These are phyloP conservation scores for Rhodotorula paludigena DNA, from an alignment of 768 basidiomycete species.

Conservation along the genomic window DNA sequence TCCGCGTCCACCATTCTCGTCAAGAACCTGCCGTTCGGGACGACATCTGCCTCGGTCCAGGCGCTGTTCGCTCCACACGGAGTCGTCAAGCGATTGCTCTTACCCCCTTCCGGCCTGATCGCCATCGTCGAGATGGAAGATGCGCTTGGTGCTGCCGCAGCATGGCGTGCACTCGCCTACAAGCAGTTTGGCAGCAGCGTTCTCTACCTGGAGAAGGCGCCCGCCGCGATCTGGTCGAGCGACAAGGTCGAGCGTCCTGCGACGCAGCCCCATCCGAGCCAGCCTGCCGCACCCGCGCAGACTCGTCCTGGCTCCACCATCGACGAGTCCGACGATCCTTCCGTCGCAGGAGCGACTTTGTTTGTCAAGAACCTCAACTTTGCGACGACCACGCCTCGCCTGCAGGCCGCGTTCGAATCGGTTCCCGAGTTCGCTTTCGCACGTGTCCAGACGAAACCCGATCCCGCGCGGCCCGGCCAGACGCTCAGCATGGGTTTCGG, in stretches of 20 bases:
- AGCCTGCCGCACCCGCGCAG: neutral
- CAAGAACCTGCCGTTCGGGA: constrained; percentile 95
- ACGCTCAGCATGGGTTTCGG: constrained; percentile 92
- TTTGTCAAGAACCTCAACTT: constrained; percentile 96
- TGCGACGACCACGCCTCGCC: constrained; percentile 70
- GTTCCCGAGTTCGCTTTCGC: constrained; percentile 80
- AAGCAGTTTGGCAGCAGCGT: constrained; percentile 80
- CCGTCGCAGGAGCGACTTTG: constrained; percentile 57
- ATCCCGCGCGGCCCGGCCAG: constrained; percentile 65
- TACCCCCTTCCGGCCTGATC: constrained; percentile 89
- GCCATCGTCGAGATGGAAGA: constrained; percentile 83
- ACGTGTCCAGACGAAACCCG: constrained; percentile 78
- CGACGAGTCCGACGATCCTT: constrained; percentile 30
- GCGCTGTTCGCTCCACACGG: constrained; percentile 76
- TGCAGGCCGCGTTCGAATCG: constrained; percentile 64
- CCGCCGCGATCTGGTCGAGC: constrained; percentile 71
- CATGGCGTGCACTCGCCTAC: constrained; percentile 78
- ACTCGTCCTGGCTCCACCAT: too few relatives aligned
- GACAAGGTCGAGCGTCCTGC: constrained; percentile 1
- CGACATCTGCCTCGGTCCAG: constrained; percentile 66
- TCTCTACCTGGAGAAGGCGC: constrained; percentile 88
- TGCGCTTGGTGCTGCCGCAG: constrained; percentile 63
- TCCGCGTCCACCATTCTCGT: constrained; percentile 82
- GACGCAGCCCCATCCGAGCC: too few relatives aligned
- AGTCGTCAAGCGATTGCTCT: constrained; percentile 61